phyloP scores from a whole-genome alignment of 2,329 filamentous ascomycete genomes.

The Teratosphaeriaceae sp. region DNA sequence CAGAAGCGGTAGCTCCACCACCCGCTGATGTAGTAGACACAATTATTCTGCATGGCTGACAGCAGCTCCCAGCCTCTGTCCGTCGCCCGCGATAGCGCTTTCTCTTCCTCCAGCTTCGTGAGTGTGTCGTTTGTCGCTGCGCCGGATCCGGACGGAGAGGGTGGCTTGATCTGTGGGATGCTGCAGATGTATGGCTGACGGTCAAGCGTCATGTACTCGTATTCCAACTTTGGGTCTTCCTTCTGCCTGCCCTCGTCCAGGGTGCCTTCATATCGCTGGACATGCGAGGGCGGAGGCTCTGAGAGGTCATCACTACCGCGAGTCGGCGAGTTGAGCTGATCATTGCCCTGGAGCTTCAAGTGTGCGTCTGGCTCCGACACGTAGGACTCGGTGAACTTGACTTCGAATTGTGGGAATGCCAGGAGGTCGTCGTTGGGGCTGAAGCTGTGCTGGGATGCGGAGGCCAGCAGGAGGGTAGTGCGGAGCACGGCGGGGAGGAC shows the following conservation, averaged over 20 bases:
- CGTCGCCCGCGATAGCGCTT: conserved; percentile 71
- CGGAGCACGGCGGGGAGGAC: conserved; percentile 42
- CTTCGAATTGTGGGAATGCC: conserved; percentile 79
- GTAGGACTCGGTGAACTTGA: conserved; percentile 62
- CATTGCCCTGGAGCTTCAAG: conserved; percentile 43
- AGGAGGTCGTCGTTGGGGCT: conserved; percentile 84
- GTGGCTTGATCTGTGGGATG: conserved; percentile 62
- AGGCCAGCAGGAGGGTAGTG: conserved; percentile 38
- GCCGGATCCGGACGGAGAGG: conserved; percentile 22
- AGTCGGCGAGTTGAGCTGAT: conserved; percentile 6
- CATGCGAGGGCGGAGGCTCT: conserved; percentile 1
- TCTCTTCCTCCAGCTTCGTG: conserved; percentile 61
- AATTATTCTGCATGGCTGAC: conserved; percentile 67
- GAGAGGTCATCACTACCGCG: conserved; percentile 7
- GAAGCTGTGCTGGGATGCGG: conserved; percentile 53
- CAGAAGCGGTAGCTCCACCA: conserved; percentile 98
- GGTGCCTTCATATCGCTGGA: conserved; percentile 6
- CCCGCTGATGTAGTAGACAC: conserved; percentile 76
- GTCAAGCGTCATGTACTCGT: conserved; percentile 68
- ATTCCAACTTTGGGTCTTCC: conserved; percentile 32
- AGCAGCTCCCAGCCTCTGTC: conserved; percentile 75
- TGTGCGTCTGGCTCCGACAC: conserved; percentile 65
- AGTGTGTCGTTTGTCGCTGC: conserved; percentile 22
- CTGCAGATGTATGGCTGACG: conserved; percentile 74
- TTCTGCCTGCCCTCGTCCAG: conserved; percentile 8